These are phyloP conservation scores for Phytopythium kandeliae DNA, from an alignment of 352 stramenopile species.

Conservation along the genomic window DNA sequence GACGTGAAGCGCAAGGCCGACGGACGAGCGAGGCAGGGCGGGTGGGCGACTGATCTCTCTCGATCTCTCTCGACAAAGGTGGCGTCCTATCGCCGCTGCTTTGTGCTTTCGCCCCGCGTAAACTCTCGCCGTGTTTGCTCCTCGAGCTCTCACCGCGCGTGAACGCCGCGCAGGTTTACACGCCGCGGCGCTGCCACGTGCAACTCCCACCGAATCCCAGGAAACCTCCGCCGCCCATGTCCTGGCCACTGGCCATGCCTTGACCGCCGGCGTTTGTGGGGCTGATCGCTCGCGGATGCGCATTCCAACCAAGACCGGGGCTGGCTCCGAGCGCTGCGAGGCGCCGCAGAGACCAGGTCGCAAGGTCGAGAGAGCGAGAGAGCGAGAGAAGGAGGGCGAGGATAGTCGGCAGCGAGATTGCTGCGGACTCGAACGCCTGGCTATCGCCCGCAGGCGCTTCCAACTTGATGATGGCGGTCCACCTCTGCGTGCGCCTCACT, in stretches of 20 bases:
- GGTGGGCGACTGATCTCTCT: no score
- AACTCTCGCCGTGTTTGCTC: not conserved
- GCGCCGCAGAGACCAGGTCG: no score
- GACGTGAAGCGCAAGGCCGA: not conserved
- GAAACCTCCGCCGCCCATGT: no score
- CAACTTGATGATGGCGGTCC: slow-evolving; percentile 1
- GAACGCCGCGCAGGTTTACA: not conserved
- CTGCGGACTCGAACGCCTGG: not conserved
- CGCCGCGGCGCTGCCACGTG: not conserved
- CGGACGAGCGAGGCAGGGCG: no score
- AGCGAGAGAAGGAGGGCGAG: no score
- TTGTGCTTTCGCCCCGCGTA: not conserved
- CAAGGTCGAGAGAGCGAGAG: no score
- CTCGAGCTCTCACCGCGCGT: not conserved
- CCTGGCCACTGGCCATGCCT: no score
- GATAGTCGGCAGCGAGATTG: not conserved
- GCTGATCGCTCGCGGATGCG: not conserved
- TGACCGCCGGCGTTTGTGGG: no score
- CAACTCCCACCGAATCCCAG: not conserved
- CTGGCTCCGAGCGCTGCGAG: no score
- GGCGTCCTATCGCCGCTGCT: slow-evolving; percentile 3
- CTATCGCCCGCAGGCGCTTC: slow-evolving; percentile 6
- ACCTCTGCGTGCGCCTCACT: slow-evolving; percentile 1
- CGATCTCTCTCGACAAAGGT: not conserved
- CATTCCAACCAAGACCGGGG: no score